Evolutionary conservation across 1,139 yeast genomes (phyloP), one percentile per base, ranked within the genome.

Genomic region (Yamadazyma dushanensis): DNA sequence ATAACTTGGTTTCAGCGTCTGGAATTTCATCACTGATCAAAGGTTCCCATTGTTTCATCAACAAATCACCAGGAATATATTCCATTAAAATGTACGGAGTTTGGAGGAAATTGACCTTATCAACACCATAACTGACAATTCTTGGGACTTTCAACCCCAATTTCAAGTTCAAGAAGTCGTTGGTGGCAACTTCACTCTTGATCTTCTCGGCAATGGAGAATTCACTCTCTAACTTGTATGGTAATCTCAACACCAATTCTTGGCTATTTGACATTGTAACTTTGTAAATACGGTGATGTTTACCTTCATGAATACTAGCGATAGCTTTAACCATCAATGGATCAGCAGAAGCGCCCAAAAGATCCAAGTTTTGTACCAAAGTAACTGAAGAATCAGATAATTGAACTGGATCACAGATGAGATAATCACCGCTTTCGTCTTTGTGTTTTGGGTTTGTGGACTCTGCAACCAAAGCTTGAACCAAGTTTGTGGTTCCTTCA

Each of bases 41-140:
- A 19, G 98, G 97, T 44, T 85, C 79, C 98, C 98, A 92, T 44
- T 78, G 70, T 51, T 77, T 84, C 96, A 90, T 90, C 47, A 90
- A 69, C 40, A 86, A 72, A 25, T 81, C 83, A 34, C 97, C 96
- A 30, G 78, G 81, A 42, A 86, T 70, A 51, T 65, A 78, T 57
- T 90, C 96, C 80, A 84, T 76, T 47, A 92, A 69, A 38, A 86
- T 80, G 56, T 80, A 92, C 31, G 95, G 96, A 31, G 79, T 62
- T 38, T 78, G 77, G 28, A 89, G 54, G 10, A 78, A 72, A 55
- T 89, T 90, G 31, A 73, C 59, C 23, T 72, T 63, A 37, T 78
- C 75, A 24, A 79, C 69, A 38, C 85, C 84, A 66, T 84, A 92
- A 18, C 90, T 79, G 36, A 82, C 62, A 8, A 88, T 85, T 46